phyloP scores from a whole-genome alignment of 352 stramenopile species.

The Phytophthora citricola region DNA sequence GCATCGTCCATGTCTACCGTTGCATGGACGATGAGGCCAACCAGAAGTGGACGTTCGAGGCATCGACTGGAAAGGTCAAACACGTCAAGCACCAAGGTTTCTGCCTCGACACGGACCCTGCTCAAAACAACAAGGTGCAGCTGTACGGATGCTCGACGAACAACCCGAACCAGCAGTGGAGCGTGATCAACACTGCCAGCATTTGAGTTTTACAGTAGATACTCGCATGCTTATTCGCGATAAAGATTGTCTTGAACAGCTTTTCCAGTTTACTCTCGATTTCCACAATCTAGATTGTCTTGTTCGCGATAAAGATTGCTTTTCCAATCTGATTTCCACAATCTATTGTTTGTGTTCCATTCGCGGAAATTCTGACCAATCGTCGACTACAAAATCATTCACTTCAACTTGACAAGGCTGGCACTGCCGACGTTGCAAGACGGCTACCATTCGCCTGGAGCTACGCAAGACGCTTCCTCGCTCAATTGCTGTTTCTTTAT shows the following conservation, averaged over 20 bases:
- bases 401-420: conserved; percentile 33
- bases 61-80: conserved; percentile 48
- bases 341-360: neutral
- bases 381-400: conserved; percentile 18
- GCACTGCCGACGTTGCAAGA: neutral
- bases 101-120: conserved; percentile 64
- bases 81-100: conserved; percentile 54
- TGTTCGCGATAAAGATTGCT: too few relatives aligned
- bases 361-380: conserved; percentile 1
- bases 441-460: neutral
- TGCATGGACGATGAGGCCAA: conserved; percentile 63
- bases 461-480: neutral
- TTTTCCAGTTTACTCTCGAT: too few relatives aligned
- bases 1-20: conserved; percentile 59
- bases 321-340: too few relatives aligned
- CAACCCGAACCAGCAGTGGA: conserved; percentile 70
- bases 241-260: too few relatives aligned
- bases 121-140: conserved; percentile 61
- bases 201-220: neutral
- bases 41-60: conserved; percentile 75
- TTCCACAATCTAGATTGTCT: too few relatives aligned
- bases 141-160: conserved; percentile 59
- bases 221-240: too few relatives aligned
- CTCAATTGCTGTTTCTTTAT: conserved; percentile 20
- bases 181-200: conserved; percentile 15